Evolutionary conservation across 192 early-diverging fungal genomes (phyloP).

Genomic region (Funneliformis geosporum): DNA sequence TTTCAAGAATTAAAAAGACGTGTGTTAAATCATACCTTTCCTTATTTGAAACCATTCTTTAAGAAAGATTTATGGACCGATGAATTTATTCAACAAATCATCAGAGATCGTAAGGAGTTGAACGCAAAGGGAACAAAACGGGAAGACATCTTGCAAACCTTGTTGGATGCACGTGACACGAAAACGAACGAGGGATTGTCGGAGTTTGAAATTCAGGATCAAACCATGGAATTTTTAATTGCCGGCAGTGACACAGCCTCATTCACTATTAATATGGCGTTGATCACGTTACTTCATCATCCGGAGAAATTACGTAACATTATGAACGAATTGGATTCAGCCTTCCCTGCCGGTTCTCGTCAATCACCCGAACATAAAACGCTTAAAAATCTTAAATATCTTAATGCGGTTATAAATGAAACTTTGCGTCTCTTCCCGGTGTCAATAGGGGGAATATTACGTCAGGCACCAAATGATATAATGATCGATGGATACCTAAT

Average conservation of each 20-base stretch:
- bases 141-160: conserved; percentile 49
- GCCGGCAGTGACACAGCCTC: conserved; percentile 47
- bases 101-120: conserved; percentile 5
- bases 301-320: conserved; percentile 39
- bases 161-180: conserved; percentile 43
- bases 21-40: conserved; percentile 28
- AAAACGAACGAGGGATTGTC: conserved; percentile 41
- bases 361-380: conserved; percentile 37
- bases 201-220: conserved; percentile 43
- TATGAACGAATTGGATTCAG: conserved; percentile 34
- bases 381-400: conserved; percentile 46
- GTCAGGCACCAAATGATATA: conserved; percentile 43
- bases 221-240: conserved; percentile 36
- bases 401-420: conserved; percentile 60
- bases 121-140: conserved; percentile 25
- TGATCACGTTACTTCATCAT: conserved; percentile 37
- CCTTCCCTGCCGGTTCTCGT: conserved; percentile 16
- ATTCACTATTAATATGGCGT: conserved; percentile 39
- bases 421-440: conserved; percentile 49
- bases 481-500: conserved; percentile 49
- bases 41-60: conserved; percentile 26
- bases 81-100: conserved; percentile 15
- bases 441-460: conserved; percentile 39
- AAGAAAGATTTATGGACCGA: conserved; percentile 18
- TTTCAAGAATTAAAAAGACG: conserved; percentile 35